Percentiles rank a stretch among this genome's conserved stretches.
Evolutionary conservation across 2,329 filamentous ascomycete species (phyloP).

Genomic region (Aspergillus sp.): DNA sequence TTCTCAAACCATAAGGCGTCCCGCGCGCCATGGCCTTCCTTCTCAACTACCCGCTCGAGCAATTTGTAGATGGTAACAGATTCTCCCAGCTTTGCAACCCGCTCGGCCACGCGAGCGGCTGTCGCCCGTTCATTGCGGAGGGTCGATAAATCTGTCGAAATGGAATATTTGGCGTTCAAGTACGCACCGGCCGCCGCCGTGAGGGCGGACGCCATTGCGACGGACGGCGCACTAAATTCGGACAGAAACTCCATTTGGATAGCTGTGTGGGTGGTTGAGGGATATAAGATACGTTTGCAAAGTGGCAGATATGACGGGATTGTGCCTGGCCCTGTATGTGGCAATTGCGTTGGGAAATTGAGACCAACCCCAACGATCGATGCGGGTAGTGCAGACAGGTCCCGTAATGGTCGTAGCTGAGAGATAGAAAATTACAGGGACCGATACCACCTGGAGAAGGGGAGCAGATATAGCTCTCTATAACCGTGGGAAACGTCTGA

Average conservation of each 20-base stretch:
- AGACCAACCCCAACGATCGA: too few species aligned
- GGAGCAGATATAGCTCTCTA: constrained; percentile 8
- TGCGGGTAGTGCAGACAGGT: too few species aligned
- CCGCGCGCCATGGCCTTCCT: constrained; percentile 34
- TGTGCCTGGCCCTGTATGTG: too few species aligned
- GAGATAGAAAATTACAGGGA: not conserved
- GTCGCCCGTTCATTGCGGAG: constrained; percentile 34
- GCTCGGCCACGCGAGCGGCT: constrained; percentile 32
- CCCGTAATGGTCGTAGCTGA: too few species aligned
- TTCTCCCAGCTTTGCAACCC: constrained; percentile 38
- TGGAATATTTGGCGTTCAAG: constrained; percentile 42
- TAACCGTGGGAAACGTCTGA: not conserved
- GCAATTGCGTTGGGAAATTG: too few species aligned
- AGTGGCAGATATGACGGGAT: too few species aligned
- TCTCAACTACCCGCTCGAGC: constrained; percentile 41
- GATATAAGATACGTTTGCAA: not conserved
- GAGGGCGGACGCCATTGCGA: constrained; percentile 35
- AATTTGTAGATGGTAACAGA: constrained; percentile 42
- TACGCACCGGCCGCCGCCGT: constrained; percentile 38
- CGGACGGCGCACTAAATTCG: constrained; percentile 24
- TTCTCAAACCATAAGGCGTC: constrained; percentile 51
- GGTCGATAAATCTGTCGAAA: constrained; percentile 39
- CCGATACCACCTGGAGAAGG: not conserved
- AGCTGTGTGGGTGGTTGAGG: not conserved
- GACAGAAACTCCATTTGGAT: constrained; percentile 27